Evolutionary conservation across 169 alveolate genomes (phyloP).

Genomic region (Plasmodium cynomolgi): DNA sequence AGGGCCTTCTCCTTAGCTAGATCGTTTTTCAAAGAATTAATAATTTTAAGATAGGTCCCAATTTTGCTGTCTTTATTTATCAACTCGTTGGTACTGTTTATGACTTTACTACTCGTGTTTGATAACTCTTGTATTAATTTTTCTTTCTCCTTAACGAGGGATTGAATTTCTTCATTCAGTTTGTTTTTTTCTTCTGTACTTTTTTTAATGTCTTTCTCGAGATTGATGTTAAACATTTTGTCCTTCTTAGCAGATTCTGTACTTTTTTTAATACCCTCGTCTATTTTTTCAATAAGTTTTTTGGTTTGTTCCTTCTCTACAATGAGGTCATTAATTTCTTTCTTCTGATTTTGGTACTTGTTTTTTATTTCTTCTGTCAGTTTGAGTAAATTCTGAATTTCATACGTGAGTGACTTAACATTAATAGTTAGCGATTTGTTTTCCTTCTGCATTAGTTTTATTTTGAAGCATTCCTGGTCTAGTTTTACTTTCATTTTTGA

Average conservation of each 20-base stretch:
- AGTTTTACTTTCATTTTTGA: slow-evolving; percentile 49
- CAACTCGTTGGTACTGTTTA: slow-evolving; percentile 21
- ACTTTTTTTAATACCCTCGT: slow-evolving; percentile 46
- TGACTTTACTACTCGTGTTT: neutral
- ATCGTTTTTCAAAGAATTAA: slow-evolving; percentile 50
- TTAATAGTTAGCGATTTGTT: slow-evolving; percentile 39
- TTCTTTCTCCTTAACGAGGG: slow-evolving; percentile 41
- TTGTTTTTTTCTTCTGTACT: slow-evolving; percentile 63
- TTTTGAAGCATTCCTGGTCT: slow-evolving; percentile 69
- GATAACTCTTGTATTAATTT: slow-evolving; percentile 45
- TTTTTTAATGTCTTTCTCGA: slow-evolving; percentile 65
- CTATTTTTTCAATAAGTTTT: slow-evolving; percentile 68
- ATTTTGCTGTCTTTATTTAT: slow-evolving; percentile 42
- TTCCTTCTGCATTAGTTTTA: slow-evolving; percentile 52
- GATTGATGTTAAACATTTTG: slow-evolving; percentile 14
- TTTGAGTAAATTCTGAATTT: slow-evolving; percentile 50
- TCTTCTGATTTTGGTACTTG: slow-evolving; percentile 43
- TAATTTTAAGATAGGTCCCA: slow-evolving; percentile 36
- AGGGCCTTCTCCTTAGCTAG: slow-evolving; percentile 51
- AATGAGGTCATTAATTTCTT: slow-evolving; percentile 58
- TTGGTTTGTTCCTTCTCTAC: slow-evolving; percentile 71
- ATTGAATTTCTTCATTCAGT: slow-evolving; percentile 57
- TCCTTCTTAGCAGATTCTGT: slow-evolving; percentile 57
- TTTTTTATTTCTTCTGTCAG: slow-evolving; percentile 37
- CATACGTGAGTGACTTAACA: slow-evolving; percentile 66